phyloP scores from a whole-genome alignment of 768 basidiomycete species.

The Roridomyces roridus region DNA sequence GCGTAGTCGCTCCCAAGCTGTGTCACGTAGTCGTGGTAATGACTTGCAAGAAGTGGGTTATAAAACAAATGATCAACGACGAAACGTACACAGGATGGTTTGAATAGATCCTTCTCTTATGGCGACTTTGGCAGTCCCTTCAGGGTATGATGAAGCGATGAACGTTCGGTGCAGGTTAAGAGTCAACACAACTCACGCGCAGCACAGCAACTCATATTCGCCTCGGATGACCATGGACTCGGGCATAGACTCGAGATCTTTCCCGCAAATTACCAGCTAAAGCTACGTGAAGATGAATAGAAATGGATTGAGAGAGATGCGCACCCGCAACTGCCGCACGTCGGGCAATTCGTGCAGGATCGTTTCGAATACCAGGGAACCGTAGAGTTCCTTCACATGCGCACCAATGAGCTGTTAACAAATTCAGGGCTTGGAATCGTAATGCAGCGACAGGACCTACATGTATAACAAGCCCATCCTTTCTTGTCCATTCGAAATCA shows the following conservation, averaged over 20 bases:
- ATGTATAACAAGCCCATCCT: conserved; percentile 35
- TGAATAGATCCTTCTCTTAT: conserved; percentile 33
- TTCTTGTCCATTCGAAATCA: conserved; percentile 34
- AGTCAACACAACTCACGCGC: background rate
- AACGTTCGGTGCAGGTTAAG: background rate
- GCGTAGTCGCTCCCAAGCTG: conserved; percentile 23
- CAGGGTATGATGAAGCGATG: background rate
- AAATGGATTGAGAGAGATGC: background rate
- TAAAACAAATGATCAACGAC: background rate
- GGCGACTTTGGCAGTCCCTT: conserved; percentile 33
- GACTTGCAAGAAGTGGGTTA: conserved; percentile 17
- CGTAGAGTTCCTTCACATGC: conserved; percentile 10
- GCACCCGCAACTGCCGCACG: conserved; percentile 22
- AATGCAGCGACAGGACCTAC: conserved; percentile 21
- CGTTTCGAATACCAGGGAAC: conserved; percentile 23
- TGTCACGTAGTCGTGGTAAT: conserved; percentile 36
- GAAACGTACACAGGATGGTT: conserved; percentile 31
- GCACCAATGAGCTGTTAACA: conserved; percentile 8
- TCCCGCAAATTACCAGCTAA: conserved; percentile 23
- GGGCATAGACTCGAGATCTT: background rate
- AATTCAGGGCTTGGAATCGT: too few relatives aligned
- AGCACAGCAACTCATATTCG: background rate
- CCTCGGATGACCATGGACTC: background rate
- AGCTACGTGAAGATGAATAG: conserved; percentile 9
- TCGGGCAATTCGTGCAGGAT: conserved; percentile 27